These are phyloP conservation scores for Vicia villosa DNA, from an alignment of 306 rosid species.

Conservation along the genomic window DNA sequence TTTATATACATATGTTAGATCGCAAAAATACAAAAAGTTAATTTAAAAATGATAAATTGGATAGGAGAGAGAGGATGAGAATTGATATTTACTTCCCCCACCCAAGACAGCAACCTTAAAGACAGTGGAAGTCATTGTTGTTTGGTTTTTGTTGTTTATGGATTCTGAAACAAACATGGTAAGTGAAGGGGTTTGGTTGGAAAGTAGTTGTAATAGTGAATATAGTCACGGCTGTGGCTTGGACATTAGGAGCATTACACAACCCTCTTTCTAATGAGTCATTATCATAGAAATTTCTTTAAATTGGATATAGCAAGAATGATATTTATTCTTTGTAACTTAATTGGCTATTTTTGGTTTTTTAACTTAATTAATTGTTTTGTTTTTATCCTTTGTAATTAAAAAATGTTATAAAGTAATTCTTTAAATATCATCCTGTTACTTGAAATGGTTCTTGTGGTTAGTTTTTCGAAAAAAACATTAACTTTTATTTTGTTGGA, in stretches of 20 bases:
- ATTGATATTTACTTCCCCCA: slow-evolving; percentile 64
- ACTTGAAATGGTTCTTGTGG: too few relatives aligned
- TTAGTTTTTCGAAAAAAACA: too few relatives aligned
- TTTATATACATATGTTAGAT: neutral
- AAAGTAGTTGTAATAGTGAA: neutral
- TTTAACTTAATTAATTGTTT: too few relatives aligned
- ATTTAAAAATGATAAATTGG: neutral
- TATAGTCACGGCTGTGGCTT: neutral
- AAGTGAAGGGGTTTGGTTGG: neutral
- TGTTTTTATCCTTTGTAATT: too few relatives aligned
- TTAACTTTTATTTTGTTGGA: too few relatives aligned
- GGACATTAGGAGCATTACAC: neutral
- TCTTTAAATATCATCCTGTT: too few relatives aligned
- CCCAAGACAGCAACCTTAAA: slow-evolving; percentile 76
- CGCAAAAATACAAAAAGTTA: neutral
- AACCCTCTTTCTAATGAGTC: neutral
- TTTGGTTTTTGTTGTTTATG: neutral
- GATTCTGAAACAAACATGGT: slow-evolving; percentile 4
- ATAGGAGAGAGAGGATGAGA: neutral
- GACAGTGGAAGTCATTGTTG: slow-evolving; percentile 49
- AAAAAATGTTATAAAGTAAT: too few relatives aligned
- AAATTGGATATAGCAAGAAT: too few relatives aligned
- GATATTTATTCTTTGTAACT: too few relatives aligned
- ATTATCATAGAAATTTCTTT: neutral
- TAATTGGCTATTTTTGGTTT: too few relatives aligned